Evolutionary conservation across 1,284 basidiomycete genomes (phyloP).

Genomic region (Ustilago vetiveriae): DNA sequence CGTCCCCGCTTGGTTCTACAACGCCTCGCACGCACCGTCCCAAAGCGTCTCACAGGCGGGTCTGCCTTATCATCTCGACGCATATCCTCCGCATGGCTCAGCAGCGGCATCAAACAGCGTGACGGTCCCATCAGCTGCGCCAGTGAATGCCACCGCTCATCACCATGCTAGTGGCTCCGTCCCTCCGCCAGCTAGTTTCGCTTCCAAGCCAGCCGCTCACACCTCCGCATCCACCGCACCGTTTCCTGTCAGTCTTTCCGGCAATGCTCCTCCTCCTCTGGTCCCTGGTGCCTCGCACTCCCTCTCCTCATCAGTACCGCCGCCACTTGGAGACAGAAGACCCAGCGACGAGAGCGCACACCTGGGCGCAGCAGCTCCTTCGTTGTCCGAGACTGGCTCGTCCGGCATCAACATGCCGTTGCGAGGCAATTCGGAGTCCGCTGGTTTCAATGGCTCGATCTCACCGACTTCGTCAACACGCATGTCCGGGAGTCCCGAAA

Average conservation of each 20-base stretch:
- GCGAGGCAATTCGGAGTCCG: constrained; percentile 12
- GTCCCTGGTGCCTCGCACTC: neutral
- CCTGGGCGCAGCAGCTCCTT: neutral
- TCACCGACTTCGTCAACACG: constrained; percentile 32
- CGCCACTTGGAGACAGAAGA: constrained; percentile 6
- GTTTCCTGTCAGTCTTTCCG: constrained; percentile 10
- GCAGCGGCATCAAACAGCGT: constrained; percentile 7
- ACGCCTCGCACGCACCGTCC: constrained; percentile 2
- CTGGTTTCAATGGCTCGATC: constrained; percentile 18
- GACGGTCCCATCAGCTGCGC: constrained; percentile 3
- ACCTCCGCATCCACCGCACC: constrained; percentile 9
- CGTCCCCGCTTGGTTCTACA: constrained; percentile 28
- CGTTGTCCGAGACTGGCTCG: constrained; percentile 8
- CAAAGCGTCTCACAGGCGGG: neutral
- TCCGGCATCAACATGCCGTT: constrained; percentile 3
- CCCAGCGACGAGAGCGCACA: constrained; percentile 20
- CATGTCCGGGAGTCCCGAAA: constrained; percentile 23
- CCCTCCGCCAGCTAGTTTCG: neutral
- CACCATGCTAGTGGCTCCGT: constrained; percentile 1
- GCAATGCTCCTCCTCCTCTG: neutral
- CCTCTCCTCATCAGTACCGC: constrained; percentile 6
- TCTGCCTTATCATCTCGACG: constrained; percentile 20
- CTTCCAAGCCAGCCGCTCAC: constrained; percentile 1
- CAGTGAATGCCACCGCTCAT: constrained; percentile 1
- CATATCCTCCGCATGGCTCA: constrained; percentile 10